These are phyloP conservation scores for Hysterangium stoloniferum DNA, from an alignment of 768 basidiomycete genomes.

Conservation along the genomic window DNA sequence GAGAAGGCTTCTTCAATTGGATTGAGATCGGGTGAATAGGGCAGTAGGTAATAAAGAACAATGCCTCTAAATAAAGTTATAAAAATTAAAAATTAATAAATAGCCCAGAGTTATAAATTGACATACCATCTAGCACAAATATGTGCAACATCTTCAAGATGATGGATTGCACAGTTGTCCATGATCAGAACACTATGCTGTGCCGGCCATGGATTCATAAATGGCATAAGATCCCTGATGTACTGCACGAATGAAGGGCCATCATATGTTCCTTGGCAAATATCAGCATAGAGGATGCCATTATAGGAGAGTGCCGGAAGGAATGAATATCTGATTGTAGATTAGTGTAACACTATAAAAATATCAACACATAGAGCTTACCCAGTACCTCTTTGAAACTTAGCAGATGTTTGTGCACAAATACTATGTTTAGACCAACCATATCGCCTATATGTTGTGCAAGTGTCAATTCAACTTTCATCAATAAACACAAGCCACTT, in stretches of 20 bases:
- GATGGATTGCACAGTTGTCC: conserved; percentile 36
- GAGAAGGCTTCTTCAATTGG: conserved; percentile 30
- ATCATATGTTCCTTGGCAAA: conserved; percentile 25
- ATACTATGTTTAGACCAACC: conserved; percentile 13
- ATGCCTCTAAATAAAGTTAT: neutral
- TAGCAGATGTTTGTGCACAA: neutral
- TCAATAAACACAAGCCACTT: conserved; percentile 17
- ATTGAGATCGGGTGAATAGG: conserved; percentile 33
- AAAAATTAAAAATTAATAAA: neutral
- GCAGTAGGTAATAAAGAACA: conserved; percentile 20
- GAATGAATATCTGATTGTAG: conserved; percentile 23
- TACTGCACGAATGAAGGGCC: conserved; percentile 23
- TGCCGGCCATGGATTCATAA: conserved; percentile 28
- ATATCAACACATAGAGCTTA: neutral
- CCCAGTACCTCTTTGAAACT: conserved; percentile 16
- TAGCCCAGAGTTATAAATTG: neutral
- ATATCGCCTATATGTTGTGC: conserved; percentile 1
- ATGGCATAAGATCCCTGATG: conserved; percentile 23
- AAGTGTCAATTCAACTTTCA: conserved; percentile 12
- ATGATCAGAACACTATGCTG: conserved; percentile 30
- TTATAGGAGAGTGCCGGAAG: conserved; percentile 30
- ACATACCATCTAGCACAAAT: neutral
- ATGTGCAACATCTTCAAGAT: conserved; percentile 25
- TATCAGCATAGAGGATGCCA: conserved; percentile 26
- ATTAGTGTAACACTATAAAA: neutral